Base-by-base conservation (phyloP, 108 stramenopile genomes). In the Skeletonema tropicum region DNA sequence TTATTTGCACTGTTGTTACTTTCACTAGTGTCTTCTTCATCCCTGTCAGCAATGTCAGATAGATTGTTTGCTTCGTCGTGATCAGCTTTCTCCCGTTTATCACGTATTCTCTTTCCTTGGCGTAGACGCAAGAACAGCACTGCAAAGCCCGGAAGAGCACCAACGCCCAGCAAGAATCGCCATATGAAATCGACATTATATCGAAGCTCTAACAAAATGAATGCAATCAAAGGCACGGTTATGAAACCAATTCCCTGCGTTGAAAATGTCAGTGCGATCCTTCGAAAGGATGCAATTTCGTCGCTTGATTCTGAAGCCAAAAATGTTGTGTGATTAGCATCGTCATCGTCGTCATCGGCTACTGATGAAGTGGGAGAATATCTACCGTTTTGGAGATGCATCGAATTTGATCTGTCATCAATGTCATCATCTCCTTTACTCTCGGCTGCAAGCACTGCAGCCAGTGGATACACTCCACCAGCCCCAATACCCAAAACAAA, bases 391-490 rank as follows among this genome's bases (percentile, higher is more conserved):
- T 57, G 57, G 41, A 19, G 19, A 52, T 30, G 49, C 59, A 9
- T 15, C 7, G 52, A 21, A 13, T n/a, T 25, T 25, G 25, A 31
- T 0, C 46, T 61, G 9, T 60, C 8, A 14, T 45, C 42, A 21
- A 36, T 29, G 1, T 46, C 76, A 39, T 39, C 65, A 15, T 45
- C 23, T 29, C 55, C 66, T 46, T 69, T 60, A 42, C 75, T 75
- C 68, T 89, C 89, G 30, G 85, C 86, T 8, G 79, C 80, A 60
- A 91, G 69, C 11, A 85, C 87, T 15, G 90, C 90, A 9, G 90
- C 88, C 11, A 91, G 60, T 6, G 90, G 90, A 73, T 91, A 91
- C 21, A 89, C 88, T 14, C 88, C 87, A 35, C 90, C 90, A 9
- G 82, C 82, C 17, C 90, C 90, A 23, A 91, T 69, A 8, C 90